Evolutionary conservation across 2,329 filamentous ascomycete genomes (phyloP), one percentile per base, ranked within the genome.

Genomic region (Metarhizium rileyi): DNA sequence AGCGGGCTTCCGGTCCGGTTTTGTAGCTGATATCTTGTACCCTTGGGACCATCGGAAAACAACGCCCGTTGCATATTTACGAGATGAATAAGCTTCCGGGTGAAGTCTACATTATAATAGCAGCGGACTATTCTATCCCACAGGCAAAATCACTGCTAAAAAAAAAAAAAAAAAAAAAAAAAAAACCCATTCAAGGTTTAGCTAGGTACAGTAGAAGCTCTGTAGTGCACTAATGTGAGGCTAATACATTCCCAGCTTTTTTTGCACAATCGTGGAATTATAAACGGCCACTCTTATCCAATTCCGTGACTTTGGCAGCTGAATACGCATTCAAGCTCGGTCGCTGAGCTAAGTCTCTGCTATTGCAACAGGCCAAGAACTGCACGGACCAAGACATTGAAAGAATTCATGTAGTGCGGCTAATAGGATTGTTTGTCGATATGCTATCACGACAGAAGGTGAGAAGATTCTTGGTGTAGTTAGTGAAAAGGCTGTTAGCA

Each of bases 61-160:
- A 30, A 7, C 36, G 26, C 4, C 45, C 48, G 26, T 45, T 56
- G 10, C 22, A 23, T 25, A 48, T 56, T 20, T 57, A 56, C 46
- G 45, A 35, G 27, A 56, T 56, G 53, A 47, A 55, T 2, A 55
- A 30, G 33, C 48, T 56, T 18, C 47, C 50, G 1, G 56, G 56
- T 5, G 22, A 22, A 18, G 27, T 42, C n/a, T 56, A 56, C 27
- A 26, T 57, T 12, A 27, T n/a, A n/a, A n/a, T 46, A 43, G 53
- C 47, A 22, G 51, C 22, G 25, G n/a, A 50, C n/a, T 5, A 23
- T 36, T 50, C 43, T 28, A 10, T 9, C 18, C 9, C 25, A 27
- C 28, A 40, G 18, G n/a, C 30, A 4, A 49, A 43, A 30, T 27
- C 27, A 8, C 48, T 50, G 22, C 50, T 47, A 9, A 38, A 8